These are phyloP conservation scores for Thelephora terrestris DNA, from an alignment of 1,284 basidiomycete genomes.

Conservation along the genomic window DNA sequence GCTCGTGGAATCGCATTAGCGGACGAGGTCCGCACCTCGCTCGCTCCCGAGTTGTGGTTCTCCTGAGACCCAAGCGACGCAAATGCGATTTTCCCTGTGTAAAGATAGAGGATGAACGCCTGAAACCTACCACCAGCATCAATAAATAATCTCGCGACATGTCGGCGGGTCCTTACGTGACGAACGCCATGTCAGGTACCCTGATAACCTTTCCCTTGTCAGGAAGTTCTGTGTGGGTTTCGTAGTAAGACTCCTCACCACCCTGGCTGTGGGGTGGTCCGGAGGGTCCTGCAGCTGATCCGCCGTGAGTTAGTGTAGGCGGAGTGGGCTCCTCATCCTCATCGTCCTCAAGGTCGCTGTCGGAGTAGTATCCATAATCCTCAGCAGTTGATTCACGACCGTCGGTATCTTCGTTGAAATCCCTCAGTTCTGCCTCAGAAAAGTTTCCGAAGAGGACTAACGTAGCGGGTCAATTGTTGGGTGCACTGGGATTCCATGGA, in stretches of 20 bases:
- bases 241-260: no score
- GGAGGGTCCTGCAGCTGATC: no score
- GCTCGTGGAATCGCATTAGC: background rate
- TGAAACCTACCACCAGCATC: background rate
- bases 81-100: background rate
- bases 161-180: background rate
- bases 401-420: background rate
- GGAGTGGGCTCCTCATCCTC: no score
- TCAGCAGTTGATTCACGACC: background rate
- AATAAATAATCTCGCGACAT: background rate
- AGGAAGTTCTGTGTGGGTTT: background rate
- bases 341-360: background rate
- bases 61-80: background rate
- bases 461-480: background rate
- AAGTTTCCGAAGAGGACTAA: background rate
- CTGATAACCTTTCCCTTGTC: background rate
- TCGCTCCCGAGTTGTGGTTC: background rate
- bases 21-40: background rate
- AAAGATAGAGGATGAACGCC: background rate
- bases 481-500: background rate
- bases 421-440: background rate
- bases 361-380: background rate
- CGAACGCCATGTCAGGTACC: background rate
- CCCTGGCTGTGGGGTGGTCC: no score
- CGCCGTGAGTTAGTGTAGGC: no score